Evolutionary conservation across 495 filamentous ascomycete species (phyloP).

Genomic region (Penicillium riverlandense): DNA sequence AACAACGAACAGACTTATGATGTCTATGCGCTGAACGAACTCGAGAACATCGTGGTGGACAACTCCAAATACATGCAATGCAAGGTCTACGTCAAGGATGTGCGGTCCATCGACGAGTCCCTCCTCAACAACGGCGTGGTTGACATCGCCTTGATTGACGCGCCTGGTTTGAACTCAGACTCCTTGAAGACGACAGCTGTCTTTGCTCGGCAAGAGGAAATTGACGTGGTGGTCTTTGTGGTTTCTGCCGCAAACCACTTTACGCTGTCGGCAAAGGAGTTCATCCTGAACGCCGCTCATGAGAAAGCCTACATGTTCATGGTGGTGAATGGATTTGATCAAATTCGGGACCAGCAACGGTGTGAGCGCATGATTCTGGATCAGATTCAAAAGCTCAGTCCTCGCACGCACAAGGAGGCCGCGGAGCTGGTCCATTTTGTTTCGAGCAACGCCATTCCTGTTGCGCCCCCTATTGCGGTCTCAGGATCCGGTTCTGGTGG

Average conservation of each 20-base stretch:
- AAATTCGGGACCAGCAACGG: conserved; percentile 79
- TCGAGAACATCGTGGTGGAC: conserved; percentile 86
- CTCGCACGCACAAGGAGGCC: conserved; percentile 86
- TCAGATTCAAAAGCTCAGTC: conserved; percentile 77
- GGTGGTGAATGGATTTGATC: conserved; percentile 95
- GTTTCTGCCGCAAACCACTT: conserved; percentile 97
- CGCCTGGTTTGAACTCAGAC: conserved; percentile 89
- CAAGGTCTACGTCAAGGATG: conserved; percentile 94
- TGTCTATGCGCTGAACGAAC: conserved; percentile 63
- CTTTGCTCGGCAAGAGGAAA: conserved; percentile 95
- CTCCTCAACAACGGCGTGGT: conserved; percentile 95
- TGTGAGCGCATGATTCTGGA: conserved; percentile 89
- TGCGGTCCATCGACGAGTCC: conserved; percentile 84
- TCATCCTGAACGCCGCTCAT: conserved; percentile 88
- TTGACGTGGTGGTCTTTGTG: conserved; percentile 97
- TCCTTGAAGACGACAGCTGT: conserved; percentile 95
- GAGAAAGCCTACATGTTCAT: conserved; percentile 99
- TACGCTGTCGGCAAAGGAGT: conserved; percentile 91
- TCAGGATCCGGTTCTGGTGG: conserved; percentile 42
- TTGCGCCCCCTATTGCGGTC: conserved; percentile 46
- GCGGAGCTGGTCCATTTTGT: conserved; percentile 94
- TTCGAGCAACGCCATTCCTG: conserved; percentile 88
- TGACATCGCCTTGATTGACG: conserved; percentile 96
- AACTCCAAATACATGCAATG: conserved; percentile 84
- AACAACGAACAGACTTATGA: conserved; percentile 92